These are phyloP conservation scores for Phoma sp. DNA, from an alignment of 2,329 filamentous ascomycete species.

Conservation along the genomic window DNA sequence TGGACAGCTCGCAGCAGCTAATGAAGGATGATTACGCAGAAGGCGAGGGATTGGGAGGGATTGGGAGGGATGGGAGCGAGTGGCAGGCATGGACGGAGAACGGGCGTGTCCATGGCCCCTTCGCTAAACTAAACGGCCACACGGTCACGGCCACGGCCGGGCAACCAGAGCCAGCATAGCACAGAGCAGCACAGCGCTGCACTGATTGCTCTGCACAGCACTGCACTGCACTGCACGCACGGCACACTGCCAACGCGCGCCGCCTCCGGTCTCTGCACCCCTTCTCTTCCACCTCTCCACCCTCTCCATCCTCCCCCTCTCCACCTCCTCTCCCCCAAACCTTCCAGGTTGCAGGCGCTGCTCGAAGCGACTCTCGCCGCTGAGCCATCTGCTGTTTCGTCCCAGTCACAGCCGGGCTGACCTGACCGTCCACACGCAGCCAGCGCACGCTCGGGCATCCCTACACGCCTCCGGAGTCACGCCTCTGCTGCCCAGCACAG, in stretches of 20 bases:
- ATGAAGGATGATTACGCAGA: slow-evolving; percentile 31
- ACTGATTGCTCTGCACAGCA: no score
- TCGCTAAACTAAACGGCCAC: slow-evolving; percentile 17
- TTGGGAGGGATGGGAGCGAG: background rate
- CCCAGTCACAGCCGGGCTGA: slow-evolving; percentile 26
- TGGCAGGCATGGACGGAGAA: slow-evolving; percentile 11
- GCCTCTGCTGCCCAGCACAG: slow-evolving; percentile 16
- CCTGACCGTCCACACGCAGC: slow-evolving; percentile 14
- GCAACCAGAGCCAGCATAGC: slow-evolving; percentile 1
- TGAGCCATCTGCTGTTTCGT: slow-evolving; percentile 29
- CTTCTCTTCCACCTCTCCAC: slow-evolving; percentile 19
- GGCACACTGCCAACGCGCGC: slow-evolving; percentile 13
- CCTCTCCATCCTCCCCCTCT: slow-evolving; percentile 13
- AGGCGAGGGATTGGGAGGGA: background rate
- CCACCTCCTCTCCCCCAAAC: slow-evolving; percentile 15
- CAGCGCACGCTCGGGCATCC: slow-evolving; percentile 23
- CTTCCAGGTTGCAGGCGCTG: slow-evolving; percentile 26
- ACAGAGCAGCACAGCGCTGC: no score
- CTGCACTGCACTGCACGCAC: no score
- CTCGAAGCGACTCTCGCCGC: slow-evolving; percentile 27
- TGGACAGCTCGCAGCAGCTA: slow-evolving; percentile 1
- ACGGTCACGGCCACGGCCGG: slow-evolving; percentile 12
- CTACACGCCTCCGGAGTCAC: slow-evolving; percentile 21
- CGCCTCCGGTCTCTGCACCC: slow-evolving; percentile 9
- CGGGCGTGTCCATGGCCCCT: slow-evolving; percentile 15